Base-by-base conservation (phyloP, 1,284 basidiomycete genomes). In the Ceratobasidium papillatum region DNA sequence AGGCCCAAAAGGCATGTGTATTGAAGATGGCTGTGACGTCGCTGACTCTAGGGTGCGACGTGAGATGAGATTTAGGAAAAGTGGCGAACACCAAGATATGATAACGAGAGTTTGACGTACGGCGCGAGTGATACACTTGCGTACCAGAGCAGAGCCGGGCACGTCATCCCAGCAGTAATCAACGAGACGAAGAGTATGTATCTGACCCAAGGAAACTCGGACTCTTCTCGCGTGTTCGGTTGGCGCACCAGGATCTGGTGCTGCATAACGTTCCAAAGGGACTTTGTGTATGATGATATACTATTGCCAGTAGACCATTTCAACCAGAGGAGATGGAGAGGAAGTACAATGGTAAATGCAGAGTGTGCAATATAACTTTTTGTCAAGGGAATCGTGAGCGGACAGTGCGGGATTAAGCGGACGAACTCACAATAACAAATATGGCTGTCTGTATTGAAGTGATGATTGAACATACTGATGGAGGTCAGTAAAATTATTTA, bases 1-100 rank as follows among this genome's bases (percentile, higher is more conserved):
- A 94, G 17, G 90, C 90, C 80, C 93, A 94, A 82, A 94, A 93
- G 3, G 92, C 92, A 79, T 94, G 94, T 9, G 91, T 89, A 81
- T 94, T 94, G 91, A 92, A 94, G 22, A 94, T 88, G 14, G 93
- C 92, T 41, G 92, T 94, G 38, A 94, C 88, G 81, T 94, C 92
- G 76, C 88, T 90, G 38, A 94, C 84, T 52, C 92, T 94, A 78
- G 7, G 72, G 7, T 4, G 17, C 12, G 11, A 5, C 1, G 30
- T 34, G 30, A 36, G 54, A 17, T 7, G 19, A 36, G 74, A 68
- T 38, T 72, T 45, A 19, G 5, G n/a, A 11, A 69, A 75, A n/a
- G 75, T 59, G 17, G 17, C 12, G 12, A 11, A 30, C 3, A n/a
- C 25, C 3, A 25, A 36, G 19, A 14, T 47, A 27, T 69, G 76